Conservation (phyloP, 768 basidiomycete genomes). For the Macrolepiota fuliginosa region DNA sequence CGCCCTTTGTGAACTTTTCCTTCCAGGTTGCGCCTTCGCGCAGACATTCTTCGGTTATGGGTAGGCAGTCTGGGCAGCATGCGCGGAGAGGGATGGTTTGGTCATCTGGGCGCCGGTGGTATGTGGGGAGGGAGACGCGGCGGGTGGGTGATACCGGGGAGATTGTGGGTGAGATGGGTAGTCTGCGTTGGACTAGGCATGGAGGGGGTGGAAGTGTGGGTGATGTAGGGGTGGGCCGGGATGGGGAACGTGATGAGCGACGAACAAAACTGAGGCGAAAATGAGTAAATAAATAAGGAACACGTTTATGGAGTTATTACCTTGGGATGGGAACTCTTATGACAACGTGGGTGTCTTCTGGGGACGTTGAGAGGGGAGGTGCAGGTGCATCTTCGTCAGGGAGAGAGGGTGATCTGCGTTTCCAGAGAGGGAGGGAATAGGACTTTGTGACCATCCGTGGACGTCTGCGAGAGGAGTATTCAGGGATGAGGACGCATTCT, state of each 20-base stretch:
- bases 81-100: slow-evolving; percentile 66
- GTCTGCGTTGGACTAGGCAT: slow-evolving; percentile 50
- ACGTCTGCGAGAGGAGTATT: slow-evolving; percentile 38
- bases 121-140: slow-evolving; percentile 33
- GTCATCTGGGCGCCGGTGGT: slow-evolving; percentile 30
- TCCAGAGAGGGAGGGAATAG: slow-evolving; percentile 68
- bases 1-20: slow-evolving; percentile 62
- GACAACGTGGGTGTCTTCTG: slow-evolving; percentile 45
- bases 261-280: slow-evolving; percentile 10
- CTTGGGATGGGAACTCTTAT: slow-evolving; percentile 63
- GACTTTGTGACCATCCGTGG: slow-evolving; percentile 60
- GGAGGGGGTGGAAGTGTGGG: slow-evolving; percentile 37
- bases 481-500: slow-evolving; percentile 76
- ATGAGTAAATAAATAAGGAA: slow-evolving; percentile 2
- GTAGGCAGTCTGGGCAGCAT: slow-evolving; percentile 66
- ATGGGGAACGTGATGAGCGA: not conserved
- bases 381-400: not conserved
- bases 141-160: slow-evolving; percentile 17
- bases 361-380: not conserved
- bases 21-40: slow-evolving; percentile 57
- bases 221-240: slow-evolving; percentile 33
- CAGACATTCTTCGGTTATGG: slow-evolving; percentile 54
- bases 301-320: slow-evolving; percentile 26
- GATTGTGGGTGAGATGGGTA: slow-evolving; percentile 20
- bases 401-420: not conserved